Base-by-base conservation (phyloP, 192 early-diverging fungal species). In the Podila epicladia region DNA sequence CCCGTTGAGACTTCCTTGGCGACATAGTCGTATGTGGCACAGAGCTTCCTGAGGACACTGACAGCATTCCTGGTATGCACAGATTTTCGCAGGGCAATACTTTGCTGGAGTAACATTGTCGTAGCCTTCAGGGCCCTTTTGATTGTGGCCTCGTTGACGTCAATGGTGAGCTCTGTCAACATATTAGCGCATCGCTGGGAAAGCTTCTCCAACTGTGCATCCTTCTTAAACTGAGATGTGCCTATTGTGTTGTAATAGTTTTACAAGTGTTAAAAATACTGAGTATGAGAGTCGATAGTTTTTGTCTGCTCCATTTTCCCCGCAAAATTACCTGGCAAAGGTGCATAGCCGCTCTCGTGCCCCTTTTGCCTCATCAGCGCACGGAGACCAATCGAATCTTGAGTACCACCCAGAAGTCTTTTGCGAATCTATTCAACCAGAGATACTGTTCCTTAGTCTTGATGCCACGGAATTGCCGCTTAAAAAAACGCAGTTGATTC, bases 1-100 rank as follows among this genome's bases (percentile, higher is more conserved):
- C 75, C 75, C n/a, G 29, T 32, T 3, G 57, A 65, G 1, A 78
- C n/a, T 31, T 67, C 64, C 5, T 48, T 29, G 3, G 67, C 22
- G 9, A 71, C 5, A 45, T 66, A 64, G 48, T 78, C 69, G 55
- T 57, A 78, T 0, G 57, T 59, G 28, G 29, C 37, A 26, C 32
- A 66, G 20, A 78, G 59, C 4, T 35, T 78, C 13, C 49, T 29
- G 49, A 78, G 5, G 3, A 71, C 50, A 4, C 66, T 64, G 58
- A 78, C 49, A 9, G 75, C 50, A 33, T 71, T 71, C 58, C 70
- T 49, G 17, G 64, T 62, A n/a, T 71, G 75, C 15, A 49, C 15
- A 7, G 64, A 69, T 38, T 78, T 78, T 7, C 63, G 28, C 48
- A 66, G 49, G 15, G 70, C 19, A 28, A 78, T n/a, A 32, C 75